phyloP scores from a whole-genome alignment of 2,329 filamentous ascomycete species.

The Hymenoscyphus infarciens region DNA sequence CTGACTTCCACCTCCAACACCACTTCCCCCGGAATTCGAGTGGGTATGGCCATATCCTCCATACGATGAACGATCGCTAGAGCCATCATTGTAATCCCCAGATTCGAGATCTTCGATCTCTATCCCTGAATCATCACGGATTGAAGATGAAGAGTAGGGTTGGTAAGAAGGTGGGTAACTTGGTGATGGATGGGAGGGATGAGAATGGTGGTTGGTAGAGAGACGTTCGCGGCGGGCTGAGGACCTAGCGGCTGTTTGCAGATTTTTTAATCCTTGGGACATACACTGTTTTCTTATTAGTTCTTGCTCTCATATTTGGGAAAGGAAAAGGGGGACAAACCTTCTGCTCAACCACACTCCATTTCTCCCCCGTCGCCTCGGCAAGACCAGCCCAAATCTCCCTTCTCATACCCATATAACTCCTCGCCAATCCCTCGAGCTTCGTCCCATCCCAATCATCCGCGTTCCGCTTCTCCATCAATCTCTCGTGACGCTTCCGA shows the following conservation, averaged over 20 bases:
- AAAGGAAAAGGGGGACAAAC: constrained; percentile 39
- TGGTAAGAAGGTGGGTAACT: neutral
- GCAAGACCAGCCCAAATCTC: constrained; percentile 80
- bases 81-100: constrained; percentile 29
- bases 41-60: neutral
- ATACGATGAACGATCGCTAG: neutral
- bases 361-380: constrained; percentile 74
- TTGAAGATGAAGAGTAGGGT: constrained; percentile 9
- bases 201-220: constrained; percentile 35
- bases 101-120: constrained; percentile 33
- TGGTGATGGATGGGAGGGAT: constrained; percentile 5
- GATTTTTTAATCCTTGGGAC: constrained; percentile 78
- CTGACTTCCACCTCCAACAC: neutral
- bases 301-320: constrained; percentile 7
- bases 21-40: constrained; percentile 1
- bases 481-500: constrained; percentile 80
- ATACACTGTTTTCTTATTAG: constrained; percentile 58
- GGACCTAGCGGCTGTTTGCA: constrained; percentile 66
- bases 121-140: constrained; percentile 65
- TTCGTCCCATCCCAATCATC: constrained; percentile 73
- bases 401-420: constrained; percentile 75
- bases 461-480: constrained; percentile 63
- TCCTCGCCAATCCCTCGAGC: constrained; percentile 68
- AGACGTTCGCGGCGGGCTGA: constrained; percentile 62
- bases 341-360: constrained; percentile 65